Evolutionary conservation across 2,329 filamentous ascomycete genomes (phyloP), one percentile per base, ranked within the genome.

Genomic region (Sporothrix inflata): DNA sequence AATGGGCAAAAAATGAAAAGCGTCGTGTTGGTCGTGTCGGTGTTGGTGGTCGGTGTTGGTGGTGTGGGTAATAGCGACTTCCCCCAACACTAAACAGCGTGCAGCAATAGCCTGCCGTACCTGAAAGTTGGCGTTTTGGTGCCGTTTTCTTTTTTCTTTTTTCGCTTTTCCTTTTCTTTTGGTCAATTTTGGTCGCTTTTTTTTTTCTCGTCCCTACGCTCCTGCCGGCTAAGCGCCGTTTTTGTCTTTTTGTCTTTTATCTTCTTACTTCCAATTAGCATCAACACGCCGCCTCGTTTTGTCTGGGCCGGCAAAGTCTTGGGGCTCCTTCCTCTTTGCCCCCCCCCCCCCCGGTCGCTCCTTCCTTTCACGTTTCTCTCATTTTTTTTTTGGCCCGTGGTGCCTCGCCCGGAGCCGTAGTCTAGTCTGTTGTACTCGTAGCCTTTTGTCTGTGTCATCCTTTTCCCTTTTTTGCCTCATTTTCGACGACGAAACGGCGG

Each of bases 101-200:
- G 6, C 55, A 60, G 55, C 55, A 38, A 38, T 38, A 7, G 30
- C 47, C 19, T 45, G 21, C 60, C 60, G 60, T 65, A 19, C 60
- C 60, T 65, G 60, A 65, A 45, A 45, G 60, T 27, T 12, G 60
- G 16, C 21, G 34, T 63, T 42, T 24, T 27, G 60, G 38, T 24
- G 38, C 21, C 53, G 49, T 55, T 38, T 66, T 72, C 47, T 40
- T 12, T 71, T 73, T 70, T 65, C 71, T 65, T 71, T 73, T 71
- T 53, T 61, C 66, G 68, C 47, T 47, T 53, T 45, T 14, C 19
- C 11, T 24, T 34, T 34, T 51, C 24, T 30, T 55, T 30, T 55
- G 12, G 53, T 14, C 5, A 14, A 16, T 55, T 55, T 61, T 61
- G 6, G 7, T 61, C 30, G 6, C 7, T 40, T 61, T 19, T 38